Conservation (phyloP, 2,329 filamentous ascomycete species). For the Microdochium trichocladiopsis region DNA sequence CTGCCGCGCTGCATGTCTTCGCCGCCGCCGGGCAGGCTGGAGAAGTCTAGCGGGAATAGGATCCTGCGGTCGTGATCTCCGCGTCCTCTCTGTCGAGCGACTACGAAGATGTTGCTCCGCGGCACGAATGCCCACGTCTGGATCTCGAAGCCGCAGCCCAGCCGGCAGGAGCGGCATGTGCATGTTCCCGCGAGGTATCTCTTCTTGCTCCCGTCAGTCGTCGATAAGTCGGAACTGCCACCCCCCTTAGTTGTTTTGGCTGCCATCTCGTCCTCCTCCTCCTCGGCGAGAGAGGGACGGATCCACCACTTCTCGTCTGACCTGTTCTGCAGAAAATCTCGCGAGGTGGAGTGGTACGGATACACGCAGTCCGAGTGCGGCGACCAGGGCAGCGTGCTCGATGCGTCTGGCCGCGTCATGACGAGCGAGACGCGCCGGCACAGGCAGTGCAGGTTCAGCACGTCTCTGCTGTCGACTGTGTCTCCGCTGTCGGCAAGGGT, state of each 20-base stretch:
- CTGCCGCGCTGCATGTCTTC: background rate
- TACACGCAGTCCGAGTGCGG: constrained; percentile 46
- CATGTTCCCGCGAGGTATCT: constrained; percentile 56
- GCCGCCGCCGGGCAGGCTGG: background rate
- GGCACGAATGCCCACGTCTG: constrained; percentile 62
- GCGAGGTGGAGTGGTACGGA: constrained; percentile 31
- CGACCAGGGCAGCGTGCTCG: constrained; percentile 35
- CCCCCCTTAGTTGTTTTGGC: no score
- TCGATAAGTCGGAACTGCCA: background rate
- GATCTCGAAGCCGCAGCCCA: constrained; percentile 54
- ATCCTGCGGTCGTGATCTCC: constrained; percentile 13
- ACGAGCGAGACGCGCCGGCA: constrained; percentile 49
- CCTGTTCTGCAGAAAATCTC: constrained; percentile 29
- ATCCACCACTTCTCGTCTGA: constrained; percentile 54
- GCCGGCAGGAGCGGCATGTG: constrained; percentile 54
- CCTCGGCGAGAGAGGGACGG: constrained; percentile 15
- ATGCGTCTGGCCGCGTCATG: constrained; percentile 45
- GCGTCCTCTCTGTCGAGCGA: background rate
- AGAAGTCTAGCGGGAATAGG: constrained; percentile 20
- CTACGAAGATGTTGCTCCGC: constrained; percentile 42
- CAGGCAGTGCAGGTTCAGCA: constrained; percentile 39
- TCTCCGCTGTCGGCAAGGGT: background rate
- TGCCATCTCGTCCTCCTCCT: background rate
- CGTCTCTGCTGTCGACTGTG: constrained; percentile 4
- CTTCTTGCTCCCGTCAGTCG: constrained; percentile 12